phyloP scores from a whole-genome alignment of 176 grass and related monocot genomes.

The Sorghum bicolor region DNA sequence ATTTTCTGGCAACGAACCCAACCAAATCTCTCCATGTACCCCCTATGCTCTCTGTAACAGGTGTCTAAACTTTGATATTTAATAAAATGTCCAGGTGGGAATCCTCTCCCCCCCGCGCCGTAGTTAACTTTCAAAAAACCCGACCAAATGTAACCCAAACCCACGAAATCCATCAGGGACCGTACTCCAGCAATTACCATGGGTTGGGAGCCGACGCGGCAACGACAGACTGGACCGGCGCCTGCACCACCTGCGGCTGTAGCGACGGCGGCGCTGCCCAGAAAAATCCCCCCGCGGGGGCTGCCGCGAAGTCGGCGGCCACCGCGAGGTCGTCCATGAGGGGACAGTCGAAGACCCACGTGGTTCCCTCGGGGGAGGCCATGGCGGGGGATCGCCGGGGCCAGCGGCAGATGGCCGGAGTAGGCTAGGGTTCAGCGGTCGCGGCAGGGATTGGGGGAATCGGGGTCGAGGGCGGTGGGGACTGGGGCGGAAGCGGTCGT shows the following conservation, averaged over 20 bases:
- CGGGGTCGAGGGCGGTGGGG: not conserved
- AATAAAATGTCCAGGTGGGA: no score
- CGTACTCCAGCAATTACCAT: slow-evolving; percentile 5
- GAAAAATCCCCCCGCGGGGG: slow-evolving; percentile 38
- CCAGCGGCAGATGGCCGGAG: not conserved
- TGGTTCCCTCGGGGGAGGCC: slow-evolving; percentile 63
- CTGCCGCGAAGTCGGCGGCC: slow-evolving; percentile 37
- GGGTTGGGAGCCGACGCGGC: not conserved
- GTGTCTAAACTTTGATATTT: no score
- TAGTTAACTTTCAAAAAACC: no score
- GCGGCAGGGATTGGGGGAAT: slow-evolving; percentile 30
- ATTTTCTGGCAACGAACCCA: not conserved
- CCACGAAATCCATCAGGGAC: not conserved
- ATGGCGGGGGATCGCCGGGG: slow-evolving; percentile 27
- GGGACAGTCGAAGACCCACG: slow-evolving; percentile 78
- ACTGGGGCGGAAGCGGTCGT: not conserved
- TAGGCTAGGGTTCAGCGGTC: slow-evolving; percentile 23
- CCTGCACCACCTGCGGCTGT: slow-evolving; percentile 11
- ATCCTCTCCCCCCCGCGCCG: no score
- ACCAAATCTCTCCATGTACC: no score
- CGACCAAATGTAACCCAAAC: not conserved
- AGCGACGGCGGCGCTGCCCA: slow-evolving; percentile 40
- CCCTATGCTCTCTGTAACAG: no score
- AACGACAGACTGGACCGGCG: slow-evolving; percentile 5
- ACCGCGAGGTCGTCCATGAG: slow-evolving; percentile 67